Evolutionary conservation across 139 green algal species (phyloP), one percentile per base, ranked within the genome.

Genomic region (Zygnema cylindricum): DNA sequence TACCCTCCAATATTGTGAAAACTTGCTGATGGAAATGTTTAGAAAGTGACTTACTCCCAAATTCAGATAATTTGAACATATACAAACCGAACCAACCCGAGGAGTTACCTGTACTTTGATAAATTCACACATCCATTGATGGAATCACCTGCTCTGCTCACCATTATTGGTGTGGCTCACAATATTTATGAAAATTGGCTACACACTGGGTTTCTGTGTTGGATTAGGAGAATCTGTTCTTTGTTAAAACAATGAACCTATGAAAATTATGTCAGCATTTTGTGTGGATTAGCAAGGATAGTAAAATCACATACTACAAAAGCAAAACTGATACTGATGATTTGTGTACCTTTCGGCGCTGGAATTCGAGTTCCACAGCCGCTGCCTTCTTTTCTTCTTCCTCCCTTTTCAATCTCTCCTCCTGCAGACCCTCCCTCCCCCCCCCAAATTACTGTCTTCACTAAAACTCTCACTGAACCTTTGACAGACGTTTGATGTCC

Each of bases 391-490:
- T 41, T 3, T 79, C 71, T 43, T 54, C 38, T 16, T 79, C 71
- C 71, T 79, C 71, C 71, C 38, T 3, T 16, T 43, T 79, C 16
- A 79, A 43, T 16, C 38, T 79, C 71, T 79, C 71, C 71, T 79
- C 71, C 71, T 79, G 71, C 71, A 63, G 16, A 40, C 71, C n/a
- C n/a, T n/a, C n/a, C n/a, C n/a, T n/a, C n/a, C n/a, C n/a, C n/a
- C n/a, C n/a, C n/a, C 30, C 30, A 35, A 30, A 25, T 30, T 35
- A 25, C 57, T 35, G 57, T 73, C 57, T 30, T 30, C 25, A 30
- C 25, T 30, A 73, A 30, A 73, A 30, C 30, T 73, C 30, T 25
- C 30, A 25, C 30, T 30, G 57, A 35, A 30, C 25, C 30, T 73
- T 73, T 73, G 57, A 35, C 30, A 73, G 57, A 73, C 25, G 30